These are phyloP conservation scores for Fusarium abutilonis DNA, from an alignment of 2,329 filamentous ascomycete species.

Conservation along the genomic window DNA sequence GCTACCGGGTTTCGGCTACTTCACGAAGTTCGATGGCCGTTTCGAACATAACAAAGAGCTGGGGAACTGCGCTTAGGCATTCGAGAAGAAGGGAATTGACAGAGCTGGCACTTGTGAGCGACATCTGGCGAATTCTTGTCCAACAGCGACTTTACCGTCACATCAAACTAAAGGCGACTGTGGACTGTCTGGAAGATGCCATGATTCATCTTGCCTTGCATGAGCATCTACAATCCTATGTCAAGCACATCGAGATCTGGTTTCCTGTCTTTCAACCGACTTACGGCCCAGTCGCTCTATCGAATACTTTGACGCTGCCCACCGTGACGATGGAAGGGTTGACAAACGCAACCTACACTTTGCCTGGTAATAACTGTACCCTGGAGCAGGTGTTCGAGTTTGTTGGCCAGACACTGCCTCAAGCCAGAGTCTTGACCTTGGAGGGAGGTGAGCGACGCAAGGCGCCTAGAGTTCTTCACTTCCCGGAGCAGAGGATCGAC, in stretches of 20 bases:
- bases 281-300: constrained; percentile 55
- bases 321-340: constrained; percentile 65
- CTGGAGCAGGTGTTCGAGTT: constrained; percentile 76
- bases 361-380: constrained; percentile 73
- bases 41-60: constrained; percentile 64
- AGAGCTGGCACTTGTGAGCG: constrained; percentile 69
- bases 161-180: constrained; percentile 78
- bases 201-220: constrained; percentile 68
- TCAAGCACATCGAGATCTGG: constrained; percentile 80
- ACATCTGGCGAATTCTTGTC: constrained; percentile 72
- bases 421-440: constrained; percentile 73
- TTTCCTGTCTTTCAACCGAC: constrained; percentile 77
- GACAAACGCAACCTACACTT: constrained; percentile 66
- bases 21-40: constrained; percentile 65
- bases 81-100: constrained; percentile 74
- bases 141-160: constrained; percentile 79
- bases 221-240: constrained; percentile 68
- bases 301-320: constrained; percentile 58
- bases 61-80: constrained; percentile 72
- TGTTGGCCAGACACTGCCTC: constrained; percentile 66
- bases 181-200: constrained; percentile 68
- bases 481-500: constrained; percentile 39
- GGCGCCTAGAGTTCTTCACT: constrained; percentile 69
- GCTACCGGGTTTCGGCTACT: constrained; percentile 70
- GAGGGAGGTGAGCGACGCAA: constrained; percentile 83